Evolutionary conservation across 148 eudicot genomes (phyloP).

Genomic region (Euryodendron excelsum): DNA sequence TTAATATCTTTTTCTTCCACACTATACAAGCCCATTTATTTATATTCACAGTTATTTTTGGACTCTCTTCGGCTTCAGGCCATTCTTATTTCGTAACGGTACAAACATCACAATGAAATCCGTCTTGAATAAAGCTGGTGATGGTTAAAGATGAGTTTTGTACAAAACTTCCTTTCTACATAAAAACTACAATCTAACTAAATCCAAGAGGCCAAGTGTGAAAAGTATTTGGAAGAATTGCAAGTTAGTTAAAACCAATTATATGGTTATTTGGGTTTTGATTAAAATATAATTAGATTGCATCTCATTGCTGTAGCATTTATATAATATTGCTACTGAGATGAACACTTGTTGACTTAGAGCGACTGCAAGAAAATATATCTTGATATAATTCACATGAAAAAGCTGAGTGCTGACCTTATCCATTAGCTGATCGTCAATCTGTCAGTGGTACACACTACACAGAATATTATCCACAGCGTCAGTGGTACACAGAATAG

Average conservation of each 20-base stretch:
- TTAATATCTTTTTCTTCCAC: not conserved
- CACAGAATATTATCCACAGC: too few relatives aligned
- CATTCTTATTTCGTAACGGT: not conserved
- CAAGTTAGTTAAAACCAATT: too few relatives aligned
- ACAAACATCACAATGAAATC: not conserved
- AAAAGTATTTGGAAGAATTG: too few relatives aligned
- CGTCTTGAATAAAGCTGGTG: constrained; percentile 1
- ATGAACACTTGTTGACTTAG: too few relatives aligned
- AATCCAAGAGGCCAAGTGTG: not conserved
- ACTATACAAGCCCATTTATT: not conserved
- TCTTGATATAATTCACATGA: too few relatives aligned
- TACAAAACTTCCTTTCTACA: not conserved
- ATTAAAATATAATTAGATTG: too few relatives aligned
- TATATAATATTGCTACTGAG: too few relatives aligned
- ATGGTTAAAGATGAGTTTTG: not conserved
- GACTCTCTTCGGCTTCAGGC: not conserved
- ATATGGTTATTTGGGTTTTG: too few relatives aligned
- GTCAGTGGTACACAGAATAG: too few relatives aligned
- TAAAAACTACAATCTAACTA: not conserved
- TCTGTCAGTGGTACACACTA: not conserved
- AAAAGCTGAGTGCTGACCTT: not conserved
- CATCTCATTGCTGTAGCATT: too few relatives aligned
- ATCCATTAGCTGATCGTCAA: not conserved
- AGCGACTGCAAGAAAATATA: too few relatives aligned
- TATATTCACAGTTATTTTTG: not conserved